Base-by-base conservation (phyloP, 1,284 basidiomycete genomes). In the Schizopora paradoxa region DNA sequence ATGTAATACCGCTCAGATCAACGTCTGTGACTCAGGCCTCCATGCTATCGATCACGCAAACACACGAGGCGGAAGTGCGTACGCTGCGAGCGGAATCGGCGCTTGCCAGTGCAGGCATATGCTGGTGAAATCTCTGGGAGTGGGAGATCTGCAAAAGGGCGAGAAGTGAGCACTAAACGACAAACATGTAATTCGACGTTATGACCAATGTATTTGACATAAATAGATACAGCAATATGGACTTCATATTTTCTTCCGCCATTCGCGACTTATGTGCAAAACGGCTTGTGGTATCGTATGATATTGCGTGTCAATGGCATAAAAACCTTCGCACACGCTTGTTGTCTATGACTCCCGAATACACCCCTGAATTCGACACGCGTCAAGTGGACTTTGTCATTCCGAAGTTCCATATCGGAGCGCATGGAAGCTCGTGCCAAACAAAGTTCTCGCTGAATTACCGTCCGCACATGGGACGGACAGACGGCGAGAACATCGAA, bases 141-240 rank as follows among this genome's bases (percentile, higher is more conserved):
- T 55, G 2, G 52, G 51, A 8, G 55, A 56, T 34, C 47, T 55
- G 21, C 55, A 56, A 33, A 51, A 54, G 35, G 55, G 55, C 14
- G 55, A 56, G 36, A 45, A 47, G 53, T 55, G 13, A 3, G 43
- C 43, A 14, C 8, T 33, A n/a, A n/a, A n/a, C n/a, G n/a, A n/a
- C 21, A n/a, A 25, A 13, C 23, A 16, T 22, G 11, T 11, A 6
- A 10, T 40, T 3, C 23, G 14, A 8, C 33, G 3, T 16, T 18
- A 10, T 4, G 6, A 23, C 10, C 10, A 26, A 2, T 7, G 6
- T 23, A 22, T 10, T 22, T 21, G 19, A 21, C 14, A 26, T 10
- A 38, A n/a, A 13, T 38, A 60, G 58, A 39, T 58, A 58, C 38
- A 25, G 39, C 7, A 59, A 56, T 34, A 59, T 57, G 47, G 58